phyloP scores from a whole-genome alignment of 139 green algal species.

The Chlorella sp. region DNA sequence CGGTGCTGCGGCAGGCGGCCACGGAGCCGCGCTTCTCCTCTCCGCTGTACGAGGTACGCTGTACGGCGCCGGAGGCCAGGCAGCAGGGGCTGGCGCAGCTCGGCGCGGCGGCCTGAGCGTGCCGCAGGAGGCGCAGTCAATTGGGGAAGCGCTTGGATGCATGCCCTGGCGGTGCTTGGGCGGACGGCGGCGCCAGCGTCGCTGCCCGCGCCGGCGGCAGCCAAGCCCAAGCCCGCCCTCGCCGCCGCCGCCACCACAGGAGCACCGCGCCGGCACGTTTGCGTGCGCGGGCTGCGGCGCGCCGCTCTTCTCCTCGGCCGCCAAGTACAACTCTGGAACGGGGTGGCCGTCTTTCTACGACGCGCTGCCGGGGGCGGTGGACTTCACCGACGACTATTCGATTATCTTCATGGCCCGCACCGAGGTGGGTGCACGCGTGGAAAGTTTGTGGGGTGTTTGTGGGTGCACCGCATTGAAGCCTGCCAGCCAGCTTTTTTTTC shows the following conservation, averaged over 20 bases:
- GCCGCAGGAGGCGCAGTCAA: background rate
- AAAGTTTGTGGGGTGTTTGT: background rate
- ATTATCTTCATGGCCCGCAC: constrained; percentile 62
- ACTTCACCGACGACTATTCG: constrained; percentile 49
- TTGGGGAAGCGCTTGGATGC: background rate
- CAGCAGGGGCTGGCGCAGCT: background rate
- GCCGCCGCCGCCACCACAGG: constrained; percentile 5
- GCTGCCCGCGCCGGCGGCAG: background rate
- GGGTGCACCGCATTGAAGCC: background rate
- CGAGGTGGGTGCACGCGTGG: constrained; percentile 31
- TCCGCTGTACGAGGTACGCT: constrained; percentile 46
- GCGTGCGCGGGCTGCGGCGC: constrained; percentile 58
- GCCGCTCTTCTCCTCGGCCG: constrained; percentile 49
- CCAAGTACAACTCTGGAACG: constrained; percentile 77
- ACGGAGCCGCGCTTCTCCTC: constrained; percentile 64
- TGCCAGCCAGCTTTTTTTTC: background rate
- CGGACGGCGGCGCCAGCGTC: too few relatives aligned
- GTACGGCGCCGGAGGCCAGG: too few relatives aligned
- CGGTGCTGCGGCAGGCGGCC: constrained; percentile 60
- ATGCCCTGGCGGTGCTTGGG: too few relatives aligned
- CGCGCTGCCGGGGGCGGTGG: constrained; percentile 42
- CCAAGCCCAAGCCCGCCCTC: background rate
- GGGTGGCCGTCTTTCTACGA: constrained; percentile 60
- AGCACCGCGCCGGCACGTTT: constrained; percentile 54
- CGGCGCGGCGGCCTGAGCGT: constrained; percentile 19